Conservation (phyloP, 75 land plant genomes). For the Cunninghamia lanceolata region DNA sequence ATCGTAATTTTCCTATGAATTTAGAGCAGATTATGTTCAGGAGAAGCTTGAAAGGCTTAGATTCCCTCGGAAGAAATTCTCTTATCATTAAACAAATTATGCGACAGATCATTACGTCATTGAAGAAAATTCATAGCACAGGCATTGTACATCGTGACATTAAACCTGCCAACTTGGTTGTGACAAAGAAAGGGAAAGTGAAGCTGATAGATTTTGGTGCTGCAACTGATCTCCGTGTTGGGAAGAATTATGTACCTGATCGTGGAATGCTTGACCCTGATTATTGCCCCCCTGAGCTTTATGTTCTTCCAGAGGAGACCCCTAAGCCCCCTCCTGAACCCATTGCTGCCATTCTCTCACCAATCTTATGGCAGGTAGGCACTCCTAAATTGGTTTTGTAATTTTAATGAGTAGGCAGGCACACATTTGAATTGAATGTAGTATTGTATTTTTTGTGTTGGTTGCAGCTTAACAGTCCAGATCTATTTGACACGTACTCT, state of each 20-base stretch:
- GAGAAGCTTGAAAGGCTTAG: slow-evolving; percentile 57
- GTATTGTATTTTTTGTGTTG: background rate
- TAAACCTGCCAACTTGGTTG: slow-evolving; percentile 94
- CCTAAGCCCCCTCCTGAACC: slow-evolving; percentile 95
- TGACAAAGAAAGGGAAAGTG: slow-evolving; percentile 83
- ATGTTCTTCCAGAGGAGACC: slow-evolving; percentile 95
- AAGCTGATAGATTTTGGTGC: slow-evolving; percentile 99
- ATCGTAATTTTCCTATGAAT: slow-evolving; percentile 78
- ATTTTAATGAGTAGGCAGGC: background rate
- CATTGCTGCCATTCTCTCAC: slow-evolving; percentile 92
- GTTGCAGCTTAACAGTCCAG: slow-evolving; percentile 94
- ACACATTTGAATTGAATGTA: background rate
- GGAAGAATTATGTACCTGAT: slow-evolving; percentile 90
- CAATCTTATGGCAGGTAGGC: slow-evolving; percentile 91
- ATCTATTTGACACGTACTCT: slow-evolving; percentile 98
- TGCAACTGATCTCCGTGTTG: slow-evolving; percentile 97
- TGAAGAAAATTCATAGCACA: slow-evolving; percentile 86
- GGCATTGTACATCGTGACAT: slow-evolving; percentile 98
- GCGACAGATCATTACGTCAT: slow-evolving; percentile 83
- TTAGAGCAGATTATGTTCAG: slow-evolving; percentile 83
- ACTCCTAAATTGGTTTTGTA: background rate
- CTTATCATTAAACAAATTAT: slow-evolving; percentile 89
- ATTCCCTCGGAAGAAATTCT: slow-evolving; percentile 58
- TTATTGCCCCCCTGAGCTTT: slow-evolving; percentile 95
- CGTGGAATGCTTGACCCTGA: slow-evolving; percentile 96